Evolutionary conservation across 108 stramenopile species (phyloP), one percentile per base, ranked within the genome.

Genomic region (Nitzschia sp.): DNA sequence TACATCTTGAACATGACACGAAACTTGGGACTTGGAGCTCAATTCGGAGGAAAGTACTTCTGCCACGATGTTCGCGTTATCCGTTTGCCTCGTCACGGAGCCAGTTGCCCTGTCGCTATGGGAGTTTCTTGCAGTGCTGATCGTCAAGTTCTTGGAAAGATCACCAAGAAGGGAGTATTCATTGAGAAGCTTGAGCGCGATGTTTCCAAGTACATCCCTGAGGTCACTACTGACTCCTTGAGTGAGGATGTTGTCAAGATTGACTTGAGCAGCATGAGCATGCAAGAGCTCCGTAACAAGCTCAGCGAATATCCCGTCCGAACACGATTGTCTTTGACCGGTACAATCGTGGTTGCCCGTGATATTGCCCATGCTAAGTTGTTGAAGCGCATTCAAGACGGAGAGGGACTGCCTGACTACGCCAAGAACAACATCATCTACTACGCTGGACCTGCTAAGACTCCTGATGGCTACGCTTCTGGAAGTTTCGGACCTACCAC

Each of bases 351-450:
- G 17, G 97, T 98, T 39, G 97, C 97, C 25, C 83, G 97, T 44
- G 97, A 98, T 65, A 96, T 97, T 78, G 97, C 97, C 8, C 97
- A 98, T 82, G 95, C 97, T 25, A 98, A 98, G 71, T 81, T 98
- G 83, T 75, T 93, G 61, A 73, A 95, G 67, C 84, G 91, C 26
- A 82, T 98, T 48, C 91, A 98, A 69, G 75, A 73, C 38, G 97
- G 97, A 37, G 86, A 96, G 65, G 96, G 96, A 43, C 75, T 98
- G 54, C 97, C 97, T 10, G 84, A 98, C 42, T 98, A 98, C 75
- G 90, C 95, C 43, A 95, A 95, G 79, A 81, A 96, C 53, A 86
- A 96, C 64, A 95, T 96, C 50, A 91, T 98, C 19, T 98, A 98
- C 81, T 98, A 97, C 41, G 97, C 97, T 46, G 97, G 97, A 34